Base-by-base conservation (phyloP, 129 eudicot species). In the Artemisia tridentata region DNA sequence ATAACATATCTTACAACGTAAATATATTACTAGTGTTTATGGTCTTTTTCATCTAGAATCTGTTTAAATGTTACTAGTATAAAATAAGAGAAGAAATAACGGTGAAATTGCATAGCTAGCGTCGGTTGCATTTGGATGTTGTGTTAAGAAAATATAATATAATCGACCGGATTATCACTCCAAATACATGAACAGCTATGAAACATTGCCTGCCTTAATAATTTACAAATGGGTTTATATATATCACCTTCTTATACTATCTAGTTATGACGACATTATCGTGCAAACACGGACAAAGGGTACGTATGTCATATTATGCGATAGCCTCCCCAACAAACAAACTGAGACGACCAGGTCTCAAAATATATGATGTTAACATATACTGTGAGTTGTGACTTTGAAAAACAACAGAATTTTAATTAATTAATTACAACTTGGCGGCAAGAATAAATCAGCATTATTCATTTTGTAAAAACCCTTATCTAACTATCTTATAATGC, bases 111-210 rank as follows among this genome's bases (percentile, higher is more conserved):
- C 55, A 62, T 62, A 63, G 25, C 27, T 25, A 34, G 14, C 15
- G 50, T 62, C 27, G 14, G 48, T 63, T 31, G 67, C 67, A 63
- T 63, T 63, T 71, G 66, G 57, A 43, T 19, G 25, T 19, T 45
- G 57, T 11, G 46, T 25, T 43, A 57, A 70, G 25, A 23, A 45
- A 18, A 57, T 25, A 17, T 71, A 15, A 15, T 63, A 50, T 46
- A 59, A 45, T 72, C 68, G 43, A 60, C 76, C 76, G 76, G 48
- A 59, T 57, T 59, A 16, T 60, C 58, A 46, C 73, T 59, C 57
- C 67, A 45, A 45, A 21, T 58, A 57, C 29, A 43, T 11, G 0
- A 25, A 4, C 57, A 66, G 58, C 65, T 25, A 59, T 59, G 9
- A 59, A 10, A 60, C 14, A 25, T 60, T 13, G 7, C 72, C 72